Base-by-base conservation (phyloP, 306 rosid species). In the Clitoria ternatea region DNA sequence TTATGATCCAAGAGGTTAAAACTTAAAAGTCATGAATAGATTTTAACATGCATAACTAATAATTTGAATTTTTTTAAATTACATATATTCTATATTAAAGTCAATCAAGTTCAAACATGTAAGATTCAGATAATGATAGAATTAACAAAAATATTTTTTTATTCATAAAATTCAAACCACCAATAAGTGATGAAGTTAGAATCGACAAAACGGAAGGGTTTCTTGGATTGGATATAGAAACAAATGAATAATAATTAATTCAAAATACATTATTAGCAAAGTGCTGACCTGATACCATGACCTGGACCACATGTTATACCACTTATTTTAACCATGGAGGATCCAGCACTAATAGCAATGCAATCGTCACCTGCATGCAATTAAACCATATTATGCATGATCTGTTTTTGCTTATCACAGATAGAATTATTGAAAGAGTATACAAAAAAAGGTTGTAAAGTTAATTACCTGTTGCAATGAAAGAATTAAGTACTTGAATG, bases 241-340 rank as follows among this genome's bases (percentile, higher is more conserved):
- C 15, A 30, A 54, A 33, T 29, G 48, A 50, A 20, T 60, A 1
- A 12, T 1, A 2, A 32, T 1, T 45, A n/a, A 59, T 44, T 30
- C 7, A 59, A n/a, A n/a, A 33, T 42, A 6, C 30, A 65, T 30
- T 8, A 17, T 19, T 50, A n/a, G 2, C 18, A 11, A 24, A 33
- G 9, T 19, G 35, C 30, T 3, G 4, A 85, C 89, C 89, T 85
- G 47, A 85, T 85, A 30, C 89, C 89, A 85, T 85, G 89, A 40
- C 89, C 89, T 13, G 89, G 85, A 32, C 89, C 89, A 43, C 86
- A 85, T 20, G 82, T 73, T 40, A 82, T 60, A 22, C 80, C 82
- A 32, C 17, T 19, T 6, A 85, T 54, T 2, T 47, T 73, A 57
- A 84, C 4, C 14, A 10, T 0, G 36, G 88, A 73, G 23, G 88